A percentile compares a stretch with the other conserved stretches of the same genome.
phyloP scores from a whole-genome alignment of 768 basidiomycete genomes.

The Boletus vinaceobasis region DNA sequence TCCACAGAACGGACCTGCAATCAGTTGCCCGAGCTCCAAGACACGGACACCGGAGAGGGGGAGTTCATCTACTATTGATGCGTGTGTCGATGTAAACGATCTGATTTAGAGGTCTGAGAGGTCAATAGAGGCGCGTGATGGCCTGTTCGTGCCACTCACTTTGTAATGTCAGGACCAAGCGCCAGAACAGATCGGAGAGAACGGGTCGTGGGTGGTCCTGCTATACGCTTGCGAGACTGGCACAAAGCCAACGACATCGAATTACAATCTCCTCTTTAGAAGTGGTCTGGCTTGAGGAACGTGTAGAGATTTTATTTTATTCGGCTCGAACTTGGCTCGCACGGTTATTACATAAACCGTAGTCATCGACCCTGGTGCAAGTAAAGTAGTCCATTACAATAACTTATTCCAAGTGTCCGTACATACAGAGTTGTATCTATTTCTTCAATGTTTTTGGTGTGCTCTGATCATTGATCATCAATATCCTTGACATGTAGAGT shows the following conservation, averaged over 20 bases:
- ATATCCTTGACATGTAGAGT: slow-evolving; percentile 41
- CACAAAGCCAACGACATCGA: neutral
- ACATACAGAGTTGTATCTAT: neutral
- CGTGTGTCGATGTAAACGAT: slow-evolving; percentile 7
- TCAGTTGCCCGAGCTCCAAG: slow-evolving; percentile 66
- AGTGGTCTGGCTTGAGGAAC: neutral
- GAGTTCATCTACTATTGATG: slow-evolving; percentile 29
- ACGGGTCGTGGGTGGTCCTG: neutral
- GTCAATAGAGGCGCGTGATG: neutral
- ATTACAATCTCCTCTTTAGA: neutral
- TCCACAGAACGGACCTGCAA: slow-evolving; percentile 71
- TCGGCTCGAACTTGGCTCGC: neutral
- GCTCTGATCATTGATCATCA: neutral
- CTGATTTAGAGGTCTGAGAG: neutral
- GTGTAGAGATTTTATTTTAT: neutral
- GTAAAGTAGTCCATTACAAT: neutral
- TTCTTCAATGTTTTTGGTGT: neutral
- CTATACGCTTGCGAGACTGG: neutral
- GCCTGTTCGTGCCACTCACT: neutral
- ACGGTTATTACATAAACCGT: too few relatives aligned
- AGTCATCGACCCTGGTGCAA: neutral
- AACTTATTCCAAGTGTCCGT: too few relatives aligned
- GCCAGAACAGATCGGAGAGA: neutral
- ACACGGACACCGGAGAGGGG: slow-evolving; percentile 63
- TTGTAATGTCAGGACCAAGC: neutral